Evolutionary conservation across 345 rosid species (phyloP), one percentile per base, ranked within the genome.

Genomic region (Brassica nigra): DNA sequence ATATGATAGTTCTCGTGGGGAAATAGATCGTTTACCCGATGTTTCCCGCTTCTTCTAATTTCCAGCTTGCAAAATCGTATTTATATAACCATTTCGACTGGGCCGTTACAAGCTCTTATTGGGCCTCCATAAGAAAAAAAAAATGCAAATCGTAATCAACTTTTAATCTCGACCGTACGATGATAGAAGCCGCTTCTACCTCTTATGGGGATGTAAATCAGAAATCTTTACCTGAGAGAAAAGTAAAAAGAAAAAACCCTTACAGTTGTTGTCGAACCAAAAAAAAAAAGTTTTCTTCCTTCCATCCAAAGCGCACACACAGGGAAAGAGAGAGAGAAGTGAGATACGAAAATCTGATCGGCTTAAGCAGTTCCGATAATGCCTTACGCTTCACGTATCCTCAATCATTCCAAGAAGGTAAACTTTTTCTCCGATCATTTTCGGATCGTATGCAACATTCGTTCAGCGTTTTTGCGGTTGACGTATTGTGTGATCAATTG

Each of bases 331-430:
- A 59, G 4, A 55, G 12, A 68, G 70, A 64, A 20, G 68, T 44
- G 65, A 18, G 64, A 37, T 14, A 37, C 68, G 68, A 75, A 0
- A 58, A 66, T 70, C 59, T 59, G 77, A 81, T 76, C 73, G 78
- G 78, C 75, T 33, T 62, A 68, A 73, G 64, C 66, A 80, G 55
- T 63, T 75, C 75, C 79, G 49, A 63, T 64, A 76, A 88, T 88
- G 94, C 87, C 89, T 66, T 90, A 84, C 79, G 90, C 88, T 16
- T 83, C 87, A 64, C 90, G 78, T 33, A 65, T 88, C 65, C 83
- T 90, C 90, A 86, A 81, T 77, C 95, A 86, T 66, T 89, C 91
- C 11, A 90, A 81, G 65, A 87, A 89, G 92, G 92, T 76, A 15
- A 3, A 9, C 70, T 14, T 7, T 44, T n/a, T 14, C 67, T 63